Percentiles rank a stretch among this genome's conserved stretches.
phyloP scores from a whole-genome alignment of 169 alveolate genomes.

The Eimeria acervulina region DNA sequence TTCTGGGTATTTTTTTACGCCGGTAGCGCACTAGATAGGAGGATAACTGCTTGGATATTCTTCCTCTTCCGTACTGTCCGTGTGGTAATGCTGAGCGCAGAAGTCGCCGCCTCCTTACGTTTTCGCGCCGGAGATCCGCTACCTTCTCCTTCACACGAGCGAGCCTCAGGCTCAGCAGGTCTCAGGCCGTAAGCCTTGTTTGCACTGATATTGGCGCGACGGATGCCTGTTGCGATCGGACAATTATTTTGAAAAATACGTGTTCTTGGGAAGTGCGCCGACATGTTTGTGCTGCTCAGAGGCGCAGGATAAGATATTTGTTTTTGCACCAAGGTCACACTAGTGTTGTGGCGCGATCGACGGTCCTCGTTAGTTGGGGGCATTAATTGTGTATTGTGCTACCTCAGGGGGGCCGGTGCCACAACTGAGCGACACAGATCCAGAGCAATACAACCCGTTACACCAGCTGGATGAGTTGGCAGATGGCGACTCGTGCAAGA shows the following conservation, averaged over 20 bases:
- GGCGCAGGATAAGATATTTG: not conserved
- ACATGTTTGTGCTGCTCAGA: not conserved
- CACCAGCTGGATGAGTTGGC: constrained; percentile 81
- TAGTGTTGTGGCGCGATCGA: not conserved
- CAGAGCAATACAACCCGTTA: constrained; percentile 73
- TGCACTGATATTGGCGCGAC: not conserved
- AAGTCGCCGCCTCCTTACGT: constrained; percentile 78
- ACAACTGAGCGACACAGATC: constrained; percentile 81
- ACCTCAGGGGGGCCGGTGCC: constrained; percentile 80
- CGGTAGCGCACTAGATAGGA: not conserved
- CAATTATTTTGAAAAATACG: not conserved
- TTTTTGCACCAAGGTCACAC: not conserved
- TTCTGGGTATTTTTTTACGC: not conserved
- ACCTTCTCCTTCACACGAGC: constrained; percentile 79
- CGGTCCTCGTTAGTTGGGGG: not conserved
- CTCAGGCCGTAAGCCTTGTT: constrained; percentile 71
- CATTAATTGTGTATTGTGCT: not conserved
- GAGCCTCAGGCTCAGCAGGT: constrained; percentile 76
- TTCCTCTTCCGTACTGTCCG: not conserved
- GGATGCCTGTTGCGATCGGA: not conserved
- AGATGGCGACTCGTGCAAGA: constrained; percentile 77
- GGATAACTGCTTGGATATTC: not conserved
- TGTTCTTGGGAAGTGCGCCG: not conserved
- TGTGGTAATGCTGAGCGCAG: constrained; percentile 19
- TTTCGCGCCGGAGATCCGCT: constrained; percentile 82